Conservation (phyloP, 495 filamentous ascomycete species). For the Penicillium dipodomyicola region DNA sequence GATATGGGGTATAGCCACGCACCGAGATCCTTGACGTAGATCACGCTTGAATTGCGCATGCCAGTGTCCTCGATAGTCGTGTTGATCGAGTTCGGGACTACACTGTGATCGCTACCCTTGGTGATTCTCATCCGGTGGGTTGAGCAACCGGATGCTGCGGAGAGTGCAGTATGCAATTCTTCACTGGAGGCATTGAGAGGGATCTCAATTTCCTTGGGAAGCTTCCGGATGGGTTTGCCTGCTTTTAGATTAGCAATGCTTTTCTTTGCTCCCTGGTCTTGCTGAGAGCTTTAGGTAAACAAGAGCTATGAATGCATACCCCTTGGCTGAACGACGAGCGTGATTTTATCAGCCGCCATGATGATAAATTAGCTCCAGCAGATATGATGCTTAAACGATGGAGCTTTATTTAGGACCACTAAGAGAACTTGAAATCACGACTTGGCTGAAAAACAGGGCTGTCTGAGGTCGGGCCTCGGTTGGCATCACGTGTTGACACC, state of each 20-base stretch:
- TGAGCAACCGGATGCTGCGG: slow-evolving; percentile 51
- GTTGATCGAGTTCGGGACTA: slow-evolving; percentile 69
- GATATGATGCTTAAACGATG: neutral
- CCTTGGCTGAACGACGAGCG: slow-evolving; percentile 40
- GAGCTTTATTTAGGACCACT: neutral
- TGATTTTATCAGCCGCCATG: slow-evolving; percentile 38
- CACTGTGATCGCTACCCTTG: slow-evolving; percentile 64
- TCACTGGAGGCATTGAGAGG: slow-evolving; percentile 58
- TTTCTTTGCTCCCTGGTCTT: neutral
- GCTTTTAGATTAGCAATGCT: slow-evolving; percentile 6
- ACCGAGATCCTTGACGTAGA: slow-evolving; percentile 95
- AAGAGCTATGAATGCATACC: slow-evolving; percentile 30
- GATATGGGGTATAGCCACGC: slow-evolving; percentile 27
- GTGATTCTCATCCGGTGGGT: slow-evolving; percentile 67
- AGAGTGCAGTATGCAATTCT: slow-evolving; percentile 59
- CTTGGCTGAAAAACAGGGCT: slow-evolving; percentile 5
- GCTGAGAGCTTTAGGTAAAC: slow-evolving; percentile 5
- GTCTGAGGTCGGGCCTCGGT: slow-evolving; percentile 18
- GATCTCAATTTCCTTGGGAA: slow-evolving; percentile 66
- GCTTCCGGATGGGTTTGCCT: slow-evolving; percentile 66
- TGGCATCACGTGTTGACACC: slow-evolving; percentile 16
- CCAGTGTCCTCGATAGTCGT: slow-evolving; percentile 60
- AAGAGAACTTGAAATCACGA: slow-evolving; percentile 11
- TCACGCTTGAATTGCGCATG: slow-evolving; percentile 63
- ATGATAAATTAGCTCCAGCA: slow-evolving; percentile 3